Conservation (phyloP, 495 filamentous ascomycete genomes). For the Usnea hakonensis region DNA sequence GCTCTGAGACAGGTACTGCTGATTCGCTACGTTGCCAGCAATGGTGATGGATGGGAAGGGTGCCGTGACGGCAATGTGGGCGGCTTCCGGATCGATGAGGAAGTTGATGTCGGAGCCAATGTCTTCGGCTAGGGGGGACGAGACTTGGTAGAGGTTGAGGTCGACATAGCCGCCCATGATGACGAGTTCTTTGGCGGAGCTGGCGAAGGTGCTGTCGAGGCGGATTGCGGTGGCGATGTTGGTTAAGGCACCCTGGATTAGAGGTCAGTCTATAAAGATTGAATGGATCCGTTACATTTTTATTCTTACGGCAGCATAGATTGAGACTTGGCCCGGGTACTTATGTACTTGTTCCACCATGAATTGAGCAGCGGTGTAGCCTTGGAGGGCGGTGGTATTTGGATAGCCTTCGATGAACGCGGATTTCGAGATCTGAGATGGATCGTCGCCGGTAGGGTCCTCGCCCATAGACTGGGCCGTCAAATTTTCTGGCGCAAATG, state of each 20-base stretch:
- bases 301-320: constrained; percentile 12
- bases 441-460: constrained; percentile 31
- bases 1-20: constrained; percentile 27
- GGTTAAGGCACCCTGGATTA: constrained; percentile 30
- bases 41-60: constrained; percentile 37
- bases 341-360: constrained; percentile 37
- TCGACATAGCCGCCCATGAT: constrained; percentile 39
- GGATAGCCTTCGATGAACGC: constrained; percentile 35
- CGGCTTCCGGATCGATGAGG: constrained; percentile 38
- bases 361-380: constrained; percentile 27
- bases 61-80: constrained; percentile 36
- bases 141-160: constrained; percentile 33
- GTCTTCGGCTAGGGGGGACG: constrained; percentile 24
- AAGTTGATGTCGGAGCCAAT: constrained; percentile 37
- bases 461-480: constrained; percentile 27
- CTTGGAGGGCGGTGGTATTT: constrained; percentile 24
- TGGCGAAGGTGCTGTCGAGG: constrained; percentile 31
- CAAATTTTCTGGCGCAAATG: constrained; percentile 29
- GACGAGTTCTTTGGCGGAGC: constrained; percentile 34
- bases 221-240: constrained; percentile 38
- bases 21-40: constrained; percentile 36
- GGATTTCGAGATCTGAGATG: constrained; percentile 28
- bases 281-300: background rate
- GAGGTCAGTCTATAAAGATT: background rate
- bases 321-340: constrained; percentile 31